Evolutionary conservation across 2,329 filamentous ascomycete species (phyloP).

Genomic region (Fusarium illudens): DNA sequence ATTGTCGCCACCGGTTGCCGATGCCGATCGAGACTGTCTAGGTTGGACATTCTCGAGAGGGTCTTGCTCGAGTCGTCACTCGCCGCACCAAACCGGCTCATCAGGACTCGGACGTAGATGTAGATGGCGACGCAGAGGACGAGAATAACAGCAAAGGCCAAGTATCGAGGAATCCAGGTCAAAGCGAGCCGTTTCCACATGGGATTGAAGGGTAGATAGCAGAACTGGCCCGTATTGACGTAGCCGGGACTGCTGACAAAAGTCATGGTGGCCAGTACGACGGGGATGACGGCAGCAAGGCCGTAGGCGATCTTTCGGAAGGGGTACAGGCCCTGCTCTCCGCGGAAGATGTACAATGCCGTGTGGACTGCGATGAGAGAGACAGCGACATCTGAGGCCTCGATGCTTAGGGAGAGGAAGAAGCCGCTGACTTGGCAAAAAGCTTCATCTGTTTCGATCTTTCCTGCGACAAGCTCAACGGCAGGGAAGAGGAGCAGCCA

Average conservation of each 20-base stretch:
- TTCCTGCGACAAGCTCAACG: slow-evolving; percentile 62
- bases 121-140: slow-evolving; percentile 75
- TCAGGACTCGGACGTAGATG: slow-evolving; percentile 64
- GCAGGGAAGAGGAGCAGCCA: slow-evolving; percentile 74
- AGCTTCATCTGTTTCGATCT: slow-evolving; percentile 57
- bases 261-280: slow-evolving; percentile 67
- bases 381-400: slow-evolving; percentile 75
- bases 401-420: slow-evolving; percentile 71
- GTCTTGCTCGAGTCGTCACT: slow-evolving; percentile 21
- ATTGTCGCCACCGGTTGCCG: slow-evolving; percentile 19
- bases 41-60: slow-evolving; percentile 16
- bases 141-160: slow-evolving; percentile 72
- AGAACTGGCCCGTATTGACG: slow-evolving; percentile 71
- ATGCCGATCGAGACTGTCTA: slow-evolving; percentile 18
- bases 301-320: slow-evolving; percentile 69
- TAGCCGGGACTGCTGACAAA: slow-evolving; percentile 69
- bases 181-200: slow-evolving; percentile 75
- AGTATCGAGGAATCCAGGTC: slow-evolving; percentile 77
- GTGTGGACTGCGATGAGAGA: slow-evolving; percentile 79
- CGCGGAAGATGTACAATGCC: slow-evolving; percentile 73
- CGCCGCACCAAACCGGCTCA: slow-evolving; percentile 49
- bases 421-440: slow-evolving; percentile 77
- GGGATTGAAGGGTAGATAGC: slow-evolving; percentile 72
- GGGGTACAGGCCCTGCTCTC: slow-evolving; percentile 72
- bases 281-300: slow-evolving; percentile 65